Evolutionary conservation across 192 early-diverging fungal species (phyloP).

Genomic region (Coemansia reversa): DNA sequence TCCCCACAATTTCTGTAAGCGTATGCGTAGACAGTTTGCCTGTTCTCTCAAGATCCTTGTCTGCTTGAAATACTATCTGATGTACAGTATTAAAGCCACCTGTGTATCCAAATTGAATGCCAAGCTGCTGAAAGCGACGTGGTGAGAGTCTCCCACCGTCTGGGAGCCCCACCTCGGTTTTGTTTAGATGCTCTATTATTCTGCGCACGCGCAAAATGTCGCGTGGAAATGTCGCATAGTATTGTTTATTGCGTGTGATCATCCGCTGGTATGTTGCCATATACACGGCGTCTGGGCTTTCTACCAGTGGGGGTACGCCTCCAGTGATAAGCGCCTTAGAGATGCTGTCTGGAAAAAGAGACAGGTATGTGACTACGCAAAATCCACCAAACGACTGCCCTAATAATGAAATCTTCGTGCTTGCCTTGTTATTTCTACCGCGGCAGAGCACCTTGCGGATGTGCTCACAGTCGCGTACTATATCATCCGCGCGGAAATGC

Average conservation of each 20-base stretch:
- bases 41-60: constrained; percentile 45
- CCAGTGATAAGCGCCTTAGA: constrained; percentile 67
- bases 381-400: constrained; percentile 75
- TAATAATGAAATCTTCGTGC: constrained; percentile 56
- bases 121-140: constrained; percentile 68
- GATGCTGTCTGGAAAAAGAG: constrained; percentile 62
- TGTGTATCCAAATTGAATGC: constrained; percentile 60
- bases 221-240: constrained; percentile 63
- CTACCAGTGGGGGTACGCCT: constrained; percentile 67
- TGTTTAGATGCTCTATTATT: constrained; percentile 59
- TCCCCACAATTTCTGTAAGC: constrained; percentile 37
- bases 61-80: constrained; percentile 52
- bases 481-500: constrained; percentile 68
- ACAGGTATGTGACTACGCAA: constrained; percentile 66
- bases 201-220: constrained; percentile 62
- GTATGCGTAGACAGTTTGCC: constrained; percentile 47
- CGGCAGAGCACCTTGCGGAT: constrained; percentile 60
- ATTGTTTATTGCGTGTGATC: constrained; percentile 60
- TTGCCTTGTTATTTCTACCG: constrained; percentile 28
- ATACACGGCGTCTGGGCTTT: constrained; percentile 62
- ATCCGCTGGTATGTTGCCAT: constrained; percentile 61
- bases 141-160: constrained; percentile 63
- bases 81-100: constrained; percentile 67
- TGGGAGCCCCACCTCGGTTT: constrained; percentile 53
- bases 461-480: constrained; percentile 66